Conservation (phyloP, 805 yeast species). For the Teunomyces stri region DNA sequence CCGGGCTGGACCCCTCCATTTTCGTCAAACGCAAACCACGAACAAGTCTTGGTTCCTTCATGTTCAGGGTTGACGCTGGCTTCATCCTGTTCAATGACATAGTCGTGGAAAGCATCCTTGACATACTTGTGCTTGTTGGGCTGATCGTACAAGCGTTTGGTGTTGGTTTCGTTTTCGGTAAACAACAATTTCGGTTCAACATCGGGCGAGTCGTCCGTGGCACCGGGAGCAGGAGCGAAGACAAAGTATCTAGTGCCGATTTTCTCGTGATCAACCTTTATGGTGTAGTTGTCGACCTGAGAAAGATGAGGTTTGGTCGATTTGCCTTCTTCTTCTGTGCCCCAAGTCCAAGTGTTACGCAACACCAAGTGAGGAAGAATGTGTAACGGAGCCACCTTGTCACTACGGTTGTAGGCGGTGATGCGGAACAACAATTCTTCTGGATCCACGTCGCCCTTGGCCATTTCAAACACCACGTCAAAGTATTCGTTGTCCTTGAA, state of each 20-base stretch:
- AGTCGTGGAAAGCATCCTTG: constrained; percentile 92
- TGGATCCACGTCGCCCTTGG: constrained; percentile 76
- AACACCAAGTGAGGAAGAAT: constrained; percentile 79
- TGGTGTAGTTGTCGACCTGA: constrained; percentile 41
- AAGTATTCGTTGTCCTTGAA: constrained; percentile 75
- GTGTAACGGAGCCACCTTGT: constrained; percentile 83
- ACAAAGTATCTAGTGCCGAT: constrained; percentile 61
- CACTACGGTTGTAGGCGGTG: constrained; percentile 84
- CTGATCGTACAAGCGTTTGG: constrained; percentile 61
- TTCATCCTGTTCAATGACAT: constrained; percentile 58
- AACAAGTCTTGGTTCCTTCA: constrained; percentile 80
- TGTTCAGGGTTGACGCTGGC: constrained; percentile 67
- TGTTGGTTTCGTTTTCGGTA: constrained; percentile 88
- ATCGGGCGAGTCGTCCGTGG: constrained; percentile 55
- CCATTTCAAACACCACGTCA: constrained; percentile 87
- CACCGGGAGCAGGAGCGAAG: constrained; percentile 81
- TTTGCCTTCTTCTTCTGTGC: constrained; percentile 49
- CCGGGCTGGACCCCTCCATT: constrained; percentile 81
- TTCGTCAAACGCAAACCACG: constrained; percentile 76
- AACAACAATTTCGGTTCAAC: constrained; percentile 75
- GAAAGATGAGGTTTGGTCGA: constrained; percentile 49
- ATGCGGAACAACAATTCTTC: constrained; percentile 79
- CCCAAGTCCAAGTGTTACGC: constrained; percentile 96
- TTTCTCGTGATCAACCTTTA: constrained; percentile 64
- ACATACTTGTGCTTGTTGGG: constrained; percentile 59